phyloP scores from a whole-genome alignment of 345 rosid species.

The Adansonia digitata region DNA sequence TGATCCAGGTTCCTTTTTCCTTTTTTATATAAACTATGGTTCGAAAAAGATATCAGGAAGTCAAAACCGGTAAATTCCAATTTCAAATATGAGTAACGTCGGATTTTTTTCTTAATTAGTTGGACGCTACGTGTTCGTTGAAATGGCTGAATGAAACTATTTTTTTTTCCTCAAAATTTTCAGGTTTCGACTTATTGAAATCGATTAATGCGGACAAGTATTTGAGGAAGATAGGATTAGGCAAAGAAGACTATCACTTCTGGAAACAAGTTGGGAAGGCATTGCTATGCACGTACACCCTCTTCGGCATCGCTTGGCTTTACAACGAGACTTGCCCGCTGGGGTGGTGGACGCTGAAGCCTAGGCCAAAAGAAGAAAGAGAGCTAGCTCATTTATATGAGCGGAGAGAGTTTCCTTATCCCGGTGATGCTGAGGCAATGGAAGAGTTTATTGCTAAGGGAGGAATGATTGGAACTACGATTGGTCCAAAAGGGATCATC shows the following conservation, averaged over 20 bases:
- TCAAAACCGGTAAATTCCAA: conserved; percentile 3
- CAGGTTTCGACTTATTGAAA: conserved; percentile 3
- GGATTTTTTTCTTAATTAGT: neutral
- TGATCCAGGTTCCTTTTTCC: neutral
- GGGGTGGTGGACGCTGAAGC: conserved; percentile 43
- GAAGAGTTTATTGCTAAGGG: conserved; percentile 81
- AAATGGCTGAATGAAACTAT: neutral
- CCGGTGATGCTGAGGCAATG: conserved; percentile 83
- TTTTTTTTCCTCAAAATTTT: neutral
- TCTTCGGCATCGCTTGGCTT: conserved; percentile 52
- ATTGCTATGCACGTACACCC: conserved; percentile 34
- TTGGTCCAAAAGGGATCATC: conserved; percentile 63
- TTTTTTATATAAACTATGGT: neutral
- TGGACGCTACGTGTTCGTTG: neutral
- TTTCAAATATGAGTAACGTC: neutral
- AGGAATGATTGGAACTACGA: conserved; percentile 68
- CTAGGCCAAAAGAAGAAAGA: conserved; percentile 65
- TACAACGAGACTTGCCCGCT: conserved; percentile 81
- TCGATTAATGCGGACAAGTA: conserved; percentile 2
- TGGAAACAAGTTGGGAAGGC: conserved; percentile 87
- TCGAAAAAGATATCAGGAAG: conserved; percentile 7
- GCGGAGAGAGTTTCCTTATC: conserved; percentile 76
- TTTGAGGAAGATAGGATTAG: conserved; percentile 7
- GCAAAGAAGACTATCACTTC: conserved; percentile 44
- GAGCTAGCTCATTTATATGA: conserved; percentile 77